Evolutionary conservation across 73 alveolate species (phyloP), one percentile per base, ranked within the genome.

Genomic region (Uronychia binucleata): DNA sequence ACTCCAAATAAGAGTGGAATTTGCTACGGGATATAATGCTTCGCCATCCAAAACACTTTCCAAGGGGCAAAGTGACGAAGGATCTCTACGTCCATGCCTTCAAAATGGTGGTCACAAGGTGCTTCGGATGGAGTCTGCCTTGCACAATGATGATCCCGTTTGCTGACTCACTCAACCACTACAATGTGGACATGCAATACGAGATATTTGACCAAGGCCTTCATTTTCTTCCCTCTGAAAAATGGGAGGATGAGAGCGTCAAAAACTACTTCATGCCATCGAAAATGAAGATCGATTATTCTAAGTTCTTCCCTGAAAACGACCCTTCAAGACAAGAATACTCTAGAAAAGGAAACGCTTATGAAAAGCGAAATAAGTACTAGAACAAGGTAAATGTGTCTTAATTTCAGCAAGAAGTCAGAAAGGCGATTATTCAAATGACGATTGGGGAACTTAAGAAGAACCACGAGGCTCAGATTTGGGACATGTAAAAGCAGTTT

Each of bases 161-260:
- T 67, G 96, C 96, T 25, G 96, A 91, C 60, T 76, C 90, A 32
- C 60, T 83, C 33, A 91, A 91, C 81, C 96, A 91, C 33, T 88
- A 75, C 58, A 77, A 74, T 29, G 77, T 83, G 31, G 94, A 88
- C 77, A 82, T 75, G 35, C 34, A 86, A 58, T 86, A 80, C 30
- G 93, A 86, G 83, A 33, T 86, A 76, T 86, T 80, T 59, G 28
- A 60, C 85, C 34, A 81, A 13, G 33, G 74, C 30, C 46, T 80
- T 1, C 92, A 86, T 67, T 78, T 13, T 67, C 1, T 26, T 26
- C 78, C 78, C 1, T 13, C 5, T 26, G 85, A 32, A 5, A 34
- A 78, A 5, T 27, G 46, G 33, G 75, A 78, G 58, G 59, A 30
- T 8, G n/a, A 13, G 57, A 11, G 26, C 67, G 33, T 76, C 57